Conservation (phyloP, 208 protist species). For the Crithidia brevicula region DNA sequence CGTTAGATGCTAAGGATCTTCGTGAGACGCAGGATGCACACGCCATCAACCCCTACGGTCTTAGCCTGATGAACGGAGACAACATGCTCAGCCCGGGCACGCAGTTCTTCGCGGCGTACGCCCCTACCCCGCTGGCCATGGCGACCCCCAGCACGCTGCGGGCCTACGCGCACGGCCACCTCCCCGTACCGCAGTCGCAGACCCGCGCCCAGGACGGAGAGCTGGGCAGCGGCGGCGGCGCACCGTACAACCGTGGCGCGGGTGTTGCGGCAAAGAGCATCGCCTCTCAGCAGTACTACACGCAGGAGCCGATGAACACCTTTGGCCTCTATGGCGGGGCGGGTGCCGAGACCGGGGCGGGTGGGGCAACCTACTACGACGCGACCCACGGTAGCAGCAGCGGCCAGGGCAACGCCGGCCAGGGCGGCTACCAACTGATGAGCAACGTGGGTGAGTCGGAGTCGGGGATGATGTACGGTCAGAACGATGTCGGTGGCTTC, state of each 20-base stretch:
- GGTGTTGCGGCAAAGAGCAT: constrained; percentile 42
- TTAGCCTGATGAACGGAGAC: constrained; percentile 54
- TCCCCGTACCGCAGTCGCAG: constrained; percentile 45
- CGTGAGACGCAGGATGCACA: constrained; percentile 73
- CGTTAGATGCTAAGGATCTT: constrained; percentile 75
- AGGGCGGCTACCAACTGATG: constrained; percentile 36
- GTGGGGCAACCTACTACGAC: constrained; percentile 32
- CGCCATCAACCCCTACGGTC: constrained; percentile 79
- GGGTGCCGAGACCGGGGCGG: constrained; percentile 4
- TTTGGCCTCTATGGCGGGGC: constrained; percentile 53
- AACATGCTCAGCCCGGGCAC: constrained; percentile 81
- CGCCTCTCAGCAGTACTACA: constrained; percentile 88
- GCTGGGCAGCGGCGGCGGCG: constrained; percentile 16
- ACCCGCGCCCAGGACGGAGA: constrained; percentile 15
- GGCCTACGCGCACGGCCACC: constrained; percentile 75
- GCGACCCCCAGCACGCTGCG: constrained; percentile 79
- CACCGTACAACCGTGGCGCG: constrained; percentile 15
- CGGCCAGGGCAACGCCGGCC: constrained; percentile 4
- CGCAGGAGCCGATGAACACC: constrained; percentile 79
- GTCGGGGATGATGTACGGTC: constrained; percentile 24
- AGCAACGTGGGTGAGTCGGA: constrained; percentile 21
- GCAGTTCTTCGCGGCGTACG: constrained; percentile 89
- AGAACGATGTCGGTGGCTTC: constrained; percentile 22
- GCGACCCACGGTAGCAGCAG: constrained; percentile 25
- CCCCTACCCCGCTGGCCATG: constrained; percentile 77